These are phyloP conservation scores for Ustilago crameri DNA, from an alignment of 1,284 basidiomycete genomes.

Conservation along the genomic window DNA sequence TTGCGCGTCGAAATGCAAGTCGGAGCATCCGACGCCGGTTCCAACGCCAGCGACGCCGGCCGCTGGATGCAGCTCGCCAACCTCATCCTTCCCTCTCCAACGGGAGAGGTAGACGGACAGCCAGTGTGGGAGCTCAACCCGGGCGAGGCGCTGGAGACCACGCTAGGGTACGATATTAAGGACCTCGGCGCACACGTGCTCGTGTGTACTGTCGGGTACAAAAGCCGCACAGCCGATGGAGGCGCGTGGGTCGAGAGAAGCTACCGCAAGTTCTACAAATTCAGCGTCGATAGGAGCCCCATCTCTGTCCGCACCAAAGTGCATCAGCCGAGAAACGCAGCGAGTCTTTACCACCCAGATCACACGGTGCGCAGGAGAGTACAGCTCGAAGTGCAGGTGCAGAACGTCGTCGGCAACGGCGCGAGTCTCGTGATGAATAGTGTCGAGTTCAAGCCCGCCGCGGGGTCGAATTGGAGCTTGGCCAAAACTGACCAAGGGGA, in stretches of 20 bases:
- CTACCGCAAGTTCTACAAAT: slow-evolving; percentile 66
- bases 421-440: slow-evolving; percentile 46
- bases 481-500: slow-evolving; percentile 20
- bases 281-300: slow-evolving; percentile 37
- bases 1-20: slow-evolving; percentile 64
- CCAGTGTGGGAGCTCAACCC: slow-evolving; percentile 22
- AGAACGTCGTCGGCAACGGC: slow-evolving; percentile 50
- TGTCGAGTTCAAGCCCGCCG: slow-evolving; percentile 40
- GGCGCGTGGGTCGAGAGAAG: slow-evolving; percentile 34
- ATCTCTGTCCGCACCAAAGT: slow-evolving; percentile 67
- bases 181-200: slow-evolving; percentile 63
- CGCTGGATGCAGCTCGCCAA: slow-evolving; percentile 34
- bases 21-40: slow-evolving; percentile 15
- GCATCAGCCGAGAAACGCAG: slow-evolving; percentile 45
- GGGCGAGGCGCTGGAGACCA: slow-evolving; percentile 38
- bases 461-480: slow-evolving; percentile 27
- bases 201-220: slow-evolving; percentile 64
- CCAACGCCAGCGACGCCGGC: not conserved
- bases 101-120: not conserved
- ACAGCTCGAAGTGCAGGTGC: slow-evolving; percentile 66
- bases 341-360: slow-evolving; percentile 39
- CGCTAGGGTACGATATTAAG: slow-evolving; percentile 62
- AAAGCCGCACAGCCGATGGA: slow-evolving; percentile 4
- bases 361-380: slow-evolving; percentile 33
- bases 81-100: slow-evolving; percentile 24